These are phyloP conservation scores for Leishmania braziliensis DNA, from an alignment of 208 protist species.

Conservation along the genomic window DNA sequence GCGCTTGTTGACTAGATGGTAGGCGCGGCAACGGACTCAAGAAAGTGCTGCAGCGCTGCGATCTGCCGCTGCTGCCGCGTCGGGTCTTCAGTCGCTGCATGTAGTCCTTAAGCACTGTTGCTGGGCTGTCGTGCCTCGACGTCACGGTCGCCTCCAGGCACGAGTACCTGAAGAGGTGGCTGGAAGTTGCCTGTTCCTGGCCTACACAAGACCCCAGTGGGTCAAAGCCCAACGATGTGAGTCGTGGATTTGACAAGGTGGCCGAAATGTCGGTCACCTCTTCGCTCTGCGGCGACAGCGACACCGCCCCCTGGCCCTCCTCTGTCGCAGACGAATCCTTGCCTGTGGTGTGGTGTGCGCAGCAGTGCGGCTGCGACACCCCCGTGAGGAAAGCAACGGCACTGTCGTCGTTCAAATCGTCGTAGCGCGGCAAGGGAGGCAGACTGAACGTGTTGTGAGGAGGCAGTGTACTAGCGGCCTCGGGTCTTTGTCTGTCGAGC, in stretches of 20 bases:
- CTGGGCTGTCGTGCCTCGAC: not conserved
- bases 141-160: not conserved
- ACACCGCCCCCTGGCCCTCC: not conserved
- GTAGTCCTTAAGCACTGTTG: not conserved
- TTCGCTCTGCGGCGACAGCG: not conserved
- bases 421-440: slow-evolving; percentile 2
- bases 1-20: not conserved
- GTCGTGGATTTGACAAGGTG: not conserved
- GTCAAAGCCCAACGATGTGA: not conserved
- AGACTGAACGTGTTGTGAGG: not conserved
- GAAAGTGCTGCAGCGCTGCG: not conserved
- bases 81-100: not conserved
- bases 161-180: not conserved
- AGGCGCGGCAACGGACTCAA: not conserved
- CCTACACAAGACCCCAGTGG: not conserved
- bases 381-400: not conserved
- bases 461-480: not conserved
- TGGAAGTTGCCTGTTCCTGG: not conserved
- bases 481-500: not conserved
- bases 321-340: not conserved
- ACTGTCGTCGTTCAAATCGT: not conserved
- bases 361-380: not conserved
- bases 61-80: not conserved
- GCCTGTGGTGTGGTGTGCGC: not conserved
- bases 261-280: too few relatives aligned